Evolutionary conservation across 371 early-diverging fungal genomes (phyloP).

Genomic region (Rhizopus stolonifer): DNA sequence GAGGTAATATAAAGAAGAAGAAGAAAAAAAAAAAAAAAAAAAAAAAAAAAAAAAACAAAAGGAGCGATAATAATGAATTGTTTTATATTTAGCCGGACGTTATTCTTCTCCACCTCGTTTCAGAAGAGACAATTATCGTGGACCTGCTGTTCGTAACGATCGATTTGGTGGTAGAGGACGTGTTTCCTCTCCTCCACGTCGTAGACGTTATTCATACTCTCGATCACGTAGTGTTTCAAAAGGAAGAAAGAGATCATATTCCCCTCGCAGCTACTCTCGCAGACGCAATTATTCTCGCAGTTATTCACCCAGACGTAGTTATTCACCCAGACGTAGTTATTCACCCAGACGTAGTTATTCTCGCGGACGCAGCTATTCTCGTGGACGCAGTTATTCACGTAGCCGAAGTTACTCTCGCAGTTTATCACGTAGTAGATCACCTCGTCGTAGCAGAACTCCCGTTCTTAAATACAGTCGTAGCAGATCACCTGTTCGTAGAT

Average conservation of each 20-base stretch:
- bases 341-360: conserved; percentile 30
- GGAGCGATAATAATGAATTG: too few species aligned
- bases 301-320: conserved; percentile 25
- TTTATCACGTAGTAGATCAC: conserved; percentile 16
- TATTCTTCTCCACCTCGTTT: conserved; percentile 31
- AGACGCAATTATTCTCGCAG: conserved; percentile 41
- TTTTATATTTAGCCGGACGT: conserved; percentile 9
- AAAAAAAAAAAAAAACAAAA: too few species aligned
- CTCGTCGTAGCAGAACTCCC: conserved; percentile 21
- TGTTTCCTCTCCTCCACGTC: conserved; percentile 27
- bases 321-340: conserved; percentile 20
- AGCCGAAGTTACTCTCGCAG: conserved; percentile 25
- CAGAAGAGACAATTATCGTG: conserved; percentile 21
- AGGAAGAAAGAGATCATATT: conserved; percentile 24
- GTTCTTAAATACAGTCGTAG: conserved; percentile 16
- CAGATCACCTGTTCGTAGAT: conserved; percentile 11
- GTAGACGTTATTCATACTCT: conserved; percentile 38
- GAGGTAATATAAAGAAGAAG: too few species aligned
- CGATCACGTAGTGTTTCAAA: conserved; percentile 38
- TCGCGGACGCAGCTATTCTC: conserved; percentile 32
- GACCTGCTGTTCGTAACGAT: conserved; percentile 13
- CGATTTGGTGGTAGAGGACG: conserved; percentile 18
- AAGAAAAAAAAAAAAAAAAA: background rate
- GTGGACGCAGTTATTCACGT: conserved; percentile 40
- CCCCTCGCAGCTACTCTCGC: conserved; percentile 35